Conservation (phyloP, 352 stramenopile species). For the Phytophthora rubi region DNA sequence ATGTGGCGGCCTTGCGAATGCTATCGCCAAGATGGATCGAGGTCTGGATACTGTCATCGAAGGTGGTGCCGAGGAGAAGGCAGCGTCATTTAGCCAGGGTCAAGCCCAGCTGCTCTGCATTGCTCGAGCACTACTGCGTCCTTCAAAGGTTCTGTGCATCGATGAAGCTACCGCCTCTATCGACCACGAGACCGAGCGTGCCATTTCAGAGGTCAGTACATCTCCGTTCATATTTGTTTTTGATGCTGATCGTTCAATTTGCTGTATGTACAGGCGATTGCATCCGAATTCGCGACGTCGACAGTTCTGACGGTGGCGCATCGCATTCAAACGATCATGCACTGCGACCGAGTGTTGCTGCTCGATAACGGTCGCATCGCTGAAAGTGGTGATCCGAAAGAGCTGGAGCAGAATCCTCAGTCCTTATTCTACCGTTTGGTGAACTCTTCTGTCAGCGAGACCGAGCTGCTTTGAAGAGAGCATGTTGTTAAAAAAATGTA, state of each 20-base stretch:
- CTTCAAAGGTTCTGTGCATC: constrained; percentile 94
- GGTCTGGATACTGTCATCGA: constrained; percentile 63
- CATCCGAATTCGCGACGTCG: constrained; percentile 90
- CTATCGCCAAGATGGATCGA: constrained; percentile 46
- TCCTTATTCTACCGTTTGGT: constrained; percentile 58
- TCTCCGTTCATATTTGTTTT: constrained; percentile 3
- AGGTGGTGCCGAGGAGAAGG: constrained; percentile 42
- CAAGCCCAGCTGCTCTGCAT: constrained; percentile 83
- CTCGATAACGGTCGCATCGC: constrained; percentile 63
- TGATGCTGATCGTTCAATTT: not conserved
- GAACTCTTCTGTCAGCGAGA: constrained; percentile 20
- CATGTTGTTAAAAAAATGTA: not conserved
- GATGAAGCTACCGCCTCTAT: constrained; percentile 92
- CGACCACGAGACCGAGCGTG: constrained; percentile 88
- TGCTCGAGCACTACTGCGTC: constrained; percentile 80
- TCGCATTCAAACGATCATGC: constrained; percentile 95
- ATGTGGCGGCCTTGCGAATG: constrained; percentile 51
- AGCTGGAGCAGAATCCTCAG: constrained; percentile 38
- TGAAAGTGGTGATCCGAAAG: constrained; percentile 54
- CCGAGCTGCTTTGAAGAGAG: constrained; percentile 11
- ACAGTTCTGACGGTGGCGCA: constrained; percentile 99
- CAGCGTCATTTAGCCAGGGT: constrained; percentile 68
- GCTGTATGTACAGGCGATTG: constrained; percentile 73
- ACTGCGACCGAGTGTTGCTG: constrained; percentile 90
- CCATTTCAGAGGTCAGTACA: constrained; percentile 67